Evolutionary conservation across 1,139 yeast genomes (phyloP), one percentile per base, ranked within the genome.

Genomic region (Trichomonascaceae sp.): DNA sequence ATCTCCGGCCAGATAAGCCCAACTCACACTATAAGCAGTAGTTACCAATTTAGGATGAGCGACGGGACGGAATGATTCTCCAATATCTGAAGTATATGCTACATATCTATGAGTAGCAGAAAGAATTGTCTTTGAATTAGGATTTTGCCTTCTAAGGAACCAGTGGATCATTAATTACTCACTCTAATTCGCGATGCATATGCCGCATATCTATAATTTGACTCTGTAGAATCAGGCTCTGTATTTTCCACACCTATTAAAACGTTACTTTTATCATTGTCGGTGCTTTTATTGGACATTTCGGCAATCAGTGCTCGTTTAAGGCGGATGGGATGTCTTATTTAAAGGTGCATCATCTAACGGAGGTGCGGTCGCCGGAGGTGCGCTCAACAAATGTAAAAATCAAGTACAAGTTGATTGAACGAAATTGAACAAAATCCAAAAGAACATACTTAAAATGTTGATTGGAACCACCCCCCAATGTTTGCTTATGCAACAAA

Each of bases 51-150:
- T 63, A 1, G 95, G 91, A 63, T 83, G 86, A 7, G 89, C 93
- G 18, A 87, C 86, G 0, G 95, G 95, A 54, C 96, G 77, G 70
- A 87, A 87, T n/a, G 93, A 85, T 66, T 87, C 96, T 22, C 96
- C 96, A 60, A 87, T 83, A 66, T 87, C 96, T 0, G 93, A 85
- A 6, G 95, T 87, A 69, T 87, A 87, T 1, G 96, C 96, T 24
- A 87, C 88, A 65, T 87, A 87, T 61, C 96, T 73, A 65, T 85
- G 93, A n/a, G 91, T 81, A 7, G 95, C 90, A 53, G 77, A 65
- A 54, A 86, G 74, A 59, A 87, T 60, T 15, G 63, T 55, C 55
- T 56, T 18, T 22, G 3, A 22, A 44, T 39, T 48, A 39, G 41
- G 15, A n/a, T 15, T 47, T 22, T 10, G 46, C 17, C 13, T 43